Percentiles rank a stretch among this genome's conserved stretches.
Evolutionary conservation across 768 basidiomycete species (phyloP).

Genomic region (Lentinula guzmanii): DNA sequence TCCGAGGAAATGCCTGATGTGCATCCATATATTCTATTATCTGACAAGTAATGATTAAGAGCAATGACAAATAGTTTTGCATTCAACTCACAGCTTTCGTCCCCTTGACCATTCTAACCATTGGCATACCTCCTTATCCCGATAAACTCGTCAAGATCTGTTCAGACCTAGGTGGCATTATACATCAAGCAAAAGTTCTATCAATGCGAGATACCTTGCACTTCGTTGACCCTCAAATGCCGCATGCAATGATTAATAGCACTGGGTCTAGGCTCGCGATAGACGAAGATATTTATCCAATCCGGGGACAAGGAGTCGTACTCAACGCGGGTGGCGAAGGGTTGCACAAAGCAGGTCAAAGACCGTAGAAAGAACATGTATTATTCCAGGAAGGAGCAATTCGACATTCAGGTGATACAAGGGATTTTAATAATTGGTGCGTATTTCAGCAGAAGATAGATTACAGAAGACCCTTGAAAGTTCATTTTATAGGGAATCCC

Average conservation of each 20-base stretch:
- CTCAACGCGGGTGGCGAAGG: slow-evolving; percentile 3
- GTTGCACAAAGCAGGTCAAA: slow-evolving; percentile 1
- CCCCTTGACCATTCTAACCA: slow-evolving; percentile 3
- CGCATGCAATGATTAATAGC: not conserved
- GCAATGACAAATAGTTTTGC: not conserved
- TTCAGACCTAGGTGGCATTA: not conserved
- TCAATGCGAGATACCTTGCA: not conserved
- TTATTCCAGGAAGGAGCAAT: slow-evolving; percentile 5
- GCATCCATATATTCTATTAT: not conserved
- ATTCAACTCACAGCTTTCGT: not conserved
- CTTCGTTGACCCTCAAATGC: not conserved
- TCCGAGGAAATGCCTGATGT: not conserved
- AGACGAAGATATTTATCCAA: slow-evolving; percentile 4
- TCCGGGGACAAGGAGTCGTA: slow-evolving; percentile 7
- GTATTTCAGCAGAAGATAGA: not conserved
- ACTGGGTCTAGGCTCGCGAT: slow-evolving; percentile 3
- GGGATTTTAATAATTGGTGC: slow-evolving; percentile 5
- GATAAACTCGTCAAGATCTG: slow-evolving; percentile 1
- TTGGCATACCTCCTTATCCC: not conserved
- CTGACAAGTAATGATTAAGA: not conserved
- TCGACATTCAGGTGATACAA: slow-evolving; percentile 8
- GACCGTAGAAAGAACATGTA: slow-evolving; percentile 2
- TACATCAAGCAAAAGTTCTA: not conserved
- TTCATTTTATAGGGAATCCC: not conserved
- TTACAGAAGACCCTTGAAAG: not conserved